Base-by-base conservation (phyloP, 2,329 filamentous ascomycete species). In the Beauveria sp. region DNA sequence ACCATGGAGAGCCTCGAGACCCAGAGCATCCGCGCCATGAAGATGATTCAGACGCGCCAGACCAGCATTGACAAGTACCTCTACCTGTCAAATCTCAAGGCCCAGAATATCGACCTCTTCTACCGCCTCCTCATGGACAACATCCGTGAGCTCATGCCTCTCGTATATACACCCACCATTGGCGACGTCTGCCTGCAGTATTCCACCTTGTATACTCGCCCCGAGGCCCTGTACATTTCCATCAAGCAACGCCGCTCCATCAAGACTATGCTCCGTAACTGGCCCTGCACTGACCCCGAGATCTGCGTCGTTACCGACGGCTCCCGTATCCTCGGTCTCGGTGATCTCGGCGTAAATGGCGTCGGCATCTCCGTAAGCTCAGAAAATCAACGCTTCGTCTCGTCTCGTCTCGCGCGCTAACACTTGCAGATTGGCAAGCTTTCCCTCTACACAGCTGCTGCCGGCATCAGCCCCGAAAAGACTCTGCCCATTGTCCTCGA, bases 231-330 rank as follows among this genome's bases (percentile, higher is more conserved):
- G 76, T 99, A 98, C 80, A 90, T 99, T 66, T 97, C 93, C 64
- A 97, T 91, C 77, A 90, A 91, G 77, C 93, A 99, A 80, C 88
- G 90, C 66, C 95, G 93, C 72, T 91, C 93, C 65, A 90, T 98
- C 66, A 86, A 87, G 70, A 88, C 89, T 51, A 93, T 98, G 73
- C 87, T 98, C 67, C 82, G 87, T 72, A 98, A 98, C 77, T 99
- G 95, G 95, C 92, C 91, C 31, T 88, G 95, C 74, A 77, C 83
- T 66, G 86, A 91, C 66, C 93, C 96, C 38, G 91, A 97, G 75
- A 99, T 99, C 72, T 96, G 92, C 71, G 93, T 96, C 73, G 88
- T 99, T 69, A 98, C 95, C 18, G 95, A 99, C 74, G 95, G 95
- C 64, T 97, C 93, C 54, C 89, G 95, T 67, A 97, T 87, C 75